Evolutionary conservation across 176 grass and related monocot genomes (phyloP), one percentile per base, ranked within the genome.

Genomic region (Oryza meyeriana): DNA sequence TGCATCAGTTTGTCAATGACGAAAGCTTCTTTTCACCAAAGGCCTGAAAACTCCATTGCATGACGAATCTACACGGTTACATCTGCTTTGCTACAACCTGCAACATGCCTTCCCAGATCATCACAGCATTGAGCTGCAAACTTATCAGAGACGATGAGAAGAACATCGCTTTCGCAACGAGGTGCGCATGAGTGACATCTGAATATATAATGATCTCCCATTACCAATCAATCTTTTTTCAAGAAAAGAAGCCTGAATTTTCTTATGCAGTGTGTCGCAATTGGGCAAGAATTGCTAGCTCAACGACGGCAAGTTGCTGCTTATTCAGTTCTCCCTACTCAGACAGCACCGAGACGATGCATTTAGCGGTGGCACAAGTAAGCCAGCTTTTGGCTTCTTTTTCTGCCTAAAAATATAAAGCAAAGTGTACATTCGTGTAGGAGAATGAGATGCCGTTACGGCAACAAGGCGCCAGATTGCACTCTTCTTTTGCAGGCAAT

Each of bases 261-360:
- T 25, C 22, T 59, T 59, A 24, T 38, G 10, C 18, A 58, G 35
- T 38, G 12, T 39, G 29, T 0, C 4, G 48, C n/a, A 62, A 35
- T 24, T 38, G 12, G 59, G 41, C 44, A 50, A 13, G 50, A 47
- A 67, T 66, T 30, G 58, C 59, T 42, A 24, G 66, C 52, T 50
- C 66, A 39, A 58, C 79, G 59, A 55, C 47, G 64, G 31, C 79
- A 86, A 84, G 79, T 86, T 84, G 90, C 79, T 83, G 73, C 83
- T 75, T 76, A 69, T 81, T 80, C 69, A 78, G 39, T 72, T 25
- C 41, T 81, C 85, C 27, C 71, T 75, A 70, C 81, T 91, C 81
- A 47, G 72, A 85, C n/a, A 89, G 88, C 88, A 85, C 83, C 26
- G 69, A 52, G 45, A 2, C 50, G n/a, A n/a, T 6, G 39, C 55